These are phyloP conservation scores for Musa balbisiana DNA, from an alignment of 202 grass and related monocot genomes.

Conservation along the genomic window DNA sequence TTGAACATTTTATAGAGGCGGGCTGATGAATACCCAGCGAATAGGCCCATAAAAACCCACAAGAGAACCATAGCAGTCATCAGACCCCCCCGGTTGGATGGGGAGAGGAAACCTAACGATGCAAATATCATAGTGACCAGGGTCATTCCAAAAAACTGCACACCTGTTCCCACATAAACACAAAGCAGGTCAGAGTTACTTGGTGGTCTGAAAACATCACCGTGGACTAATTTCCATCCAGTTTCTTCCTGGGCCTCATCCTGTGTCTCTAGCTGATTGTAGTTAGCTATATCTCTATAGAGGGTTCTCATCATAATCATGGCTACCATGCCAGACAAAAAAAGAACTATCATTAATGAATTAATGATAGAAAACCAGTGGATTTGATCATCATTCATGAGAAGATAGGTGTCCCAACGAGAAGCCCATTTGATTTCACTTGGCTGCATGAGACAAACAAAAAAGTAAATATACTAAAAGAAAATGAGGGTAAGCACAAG, in stretches of 20 bases:
- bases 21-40: constrained; percentile 11
- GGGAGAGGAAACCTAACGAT: constrained; percentile 14
- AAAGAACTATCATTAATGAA: constrained; percentile 19
- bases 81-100: constrained; percentile 11
- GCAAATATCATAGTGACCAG: constrained; percentile 18
- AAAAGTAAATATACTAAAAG: constrained; percentile 2
- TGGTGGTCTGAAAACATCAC: constrained; percentile 7
- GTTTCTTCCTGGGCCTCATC: constrained; percentile 16
- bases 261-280: constrained; percentile 5
- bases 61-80: constrained; percentile 13
- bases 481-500: constrained; percentile 4
- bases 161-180: constrained; percentile 14
- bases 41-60: constrained; percentile 20
- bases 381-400: constrained; percentile 63
- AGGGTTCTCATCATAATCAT: constrained; percentile 30
- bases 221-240: constrained; percentile 20
- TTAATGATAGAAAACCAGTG: constrained; percentile 46
- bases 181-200: constrained; percentile 12
- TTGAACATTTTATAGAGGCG: constrained; percentile 20
- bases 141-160: constrained; percentile 12
- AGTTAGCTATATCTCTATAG: constrained; percentile 6
- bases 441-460: constrained; percentile 29
- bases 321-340: constrained; percentile 20
- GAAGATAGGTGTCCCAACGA: constrained; percentile 88
- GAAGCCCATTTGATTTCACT: constrained; percentile 87